These are phyloP conservation scores for Stachybotrys chlorohalonatus DNA, from an alignment of 2,329 filamentous ascomycete species.

Conservation along the genomic window DNA sequence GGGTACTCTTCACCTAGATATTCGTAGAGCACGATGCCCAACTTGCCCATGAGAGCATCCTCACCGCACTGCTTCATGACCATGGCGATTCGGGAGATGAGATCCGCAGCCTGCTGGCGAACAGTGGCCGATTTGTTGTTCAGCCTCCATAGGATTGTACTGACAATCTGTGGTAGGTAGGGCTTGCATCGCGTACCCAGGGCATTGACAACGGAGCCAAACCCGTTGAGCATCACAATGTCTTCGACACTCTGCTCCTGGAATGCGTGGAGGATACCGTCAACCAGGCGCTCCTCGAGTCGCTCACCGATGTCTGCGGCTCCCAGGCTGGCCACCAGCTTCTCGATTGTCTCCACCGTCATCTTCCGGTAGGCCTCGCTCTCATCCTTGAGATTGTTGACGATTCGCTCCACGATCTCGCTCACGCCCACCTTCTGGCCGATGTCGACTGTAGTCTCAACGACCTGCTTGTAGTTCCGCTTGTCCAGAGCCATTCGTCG, in stretches of 20 bases:
- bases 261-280: constrained; percentile 92
- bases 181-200: constrained; percentile 90
- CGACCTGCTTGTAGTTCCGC: constrained; percentile 94
- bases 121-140: constrained; percentile 98
- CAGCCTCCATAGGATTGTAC: constrained; percentile 88
- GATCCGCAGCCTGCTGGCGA: constrained; percentile 89
- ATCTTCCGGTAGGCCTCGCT: constrained; percentile 98
- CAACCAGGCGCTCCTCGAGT: constrained; percentile 86
- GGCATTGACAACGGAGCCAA: constrained; percentile 94
- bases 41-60: constrained; percentile 89
- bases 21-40: constrained; percentile 91
- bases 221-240: constrained; percentile 91
- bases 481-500: constrained; percentile 94
- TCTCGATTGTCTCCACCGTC: constrained; percentile 97
- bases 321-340: constrained; percentile 85
- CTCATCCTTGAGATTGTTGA: constrained; percentile 94
- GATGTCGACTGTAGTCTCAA: constrained; percentile 94
- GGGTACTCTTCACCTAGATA: constrained; percentile 98
- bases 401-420: constrained; percentile 88
- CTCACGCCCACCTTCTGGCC: constrained; percentile 96
- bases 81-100: constrained; percentile 94
- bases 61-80: constrained; percentile 99
- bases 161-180: constrained; percentile 93
- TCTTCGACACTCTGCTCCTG: constrained; percentile 98
- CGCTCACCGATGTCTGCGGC: constrained; percentile 90